Evolutionary conservation across 2,329 filamentous ascomycete genomes (phyloP).

Genomic region (Neopestalotiopsis sp.): DNA sequence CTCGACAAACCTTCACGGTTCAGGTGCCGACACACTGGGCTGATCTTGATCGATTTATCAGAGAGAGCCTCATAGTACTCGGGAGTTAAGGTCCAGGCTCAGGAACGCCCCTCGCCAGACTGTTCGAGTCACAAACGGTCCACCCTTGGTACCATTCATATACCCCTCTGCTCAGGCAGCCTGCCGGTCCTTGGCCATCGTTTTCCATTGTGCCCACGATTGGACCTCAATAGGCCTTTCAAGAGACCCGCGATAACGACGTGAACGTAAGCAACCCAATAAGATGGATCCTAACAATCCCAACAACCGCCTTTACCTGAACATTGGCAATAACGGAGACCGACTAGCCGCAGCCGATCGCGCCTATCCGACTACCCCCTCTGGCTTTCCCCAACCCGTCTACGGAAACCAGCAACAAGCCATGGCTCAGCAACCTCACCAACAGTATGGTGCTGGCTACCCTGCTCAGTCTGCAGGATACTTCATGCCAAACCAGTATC

Average conservation of each 20-base stretch:
- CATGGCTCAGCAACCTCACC: constrained; percentile 46
- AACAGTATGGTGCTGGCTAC: constrained; percentile 54
- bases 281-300: constrained; percentile 47
- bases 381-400: constrained; percentile 94
- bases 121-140: not conserved
- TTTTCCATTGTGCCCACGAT: not conserved
- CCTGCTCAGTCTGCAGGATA: constrained; percentile 56
- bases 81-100: not conserved
- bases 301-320: constrained; percentile 70
- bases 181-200: not conserved
- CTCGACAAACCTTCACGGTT: constrained; percentile 4
- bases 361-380: constrained; percentile 86
- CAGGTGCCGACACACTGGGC: not conserved
- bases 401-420: constrained; percentile 48
- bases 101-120: not conserved
- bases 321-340: constrained; percentile 70
- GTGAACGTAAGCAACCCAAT: not conserved
- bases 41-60: not conserved
- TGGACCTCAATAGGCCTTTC: not conserved
- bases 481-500: constrained; percentile 67
- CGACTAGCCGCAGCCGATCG: constrained; percentile 68
- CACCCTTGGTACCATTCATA: not conserved
- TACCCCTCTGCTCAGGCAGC: constrained; percentile 2
- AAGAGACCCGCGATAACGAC: not conserved
- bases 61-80: not conserved